Evolutionary conservation across 371 early-diverging fungal genomes (phyloP).

Genomic region (Rhizomucor pusillus): DNA sequence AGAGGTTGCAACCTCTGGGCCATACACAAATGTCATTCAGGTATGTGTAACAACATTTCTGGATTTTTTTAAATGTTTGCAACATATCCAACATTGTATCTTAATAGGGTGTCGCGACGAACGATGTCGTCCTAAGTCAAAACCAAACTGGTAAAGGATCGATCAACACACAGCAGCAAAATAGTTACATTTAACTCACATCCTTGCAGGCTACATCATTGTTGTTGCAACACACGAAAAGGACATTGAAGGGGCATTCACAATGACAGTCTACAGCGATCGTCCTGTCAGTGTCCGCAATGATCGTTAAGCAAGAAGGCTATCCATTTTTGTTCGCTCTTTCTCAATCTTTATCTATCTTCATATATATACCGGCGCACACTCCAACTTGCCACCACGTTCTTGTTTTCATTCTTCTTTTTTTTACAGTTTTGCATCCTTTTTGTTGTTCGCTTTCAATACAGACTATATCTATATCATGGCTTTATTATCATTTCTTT

Average conservation of each 20-base stretch:
- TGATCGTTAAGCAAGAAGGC: conserved; percentile 17
- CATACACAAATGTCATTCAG: conserved; percentile 72
- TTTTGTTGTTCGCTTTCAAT: too few species aligned
- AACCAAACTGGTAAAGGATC: conserved; percentile 35
- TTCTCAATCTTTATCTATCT: not conserved
- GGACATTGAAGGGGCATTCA: conserved; percentile 51
- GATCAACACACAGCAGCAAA: too few species aligned
- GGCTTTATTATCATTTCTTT: not conserved
- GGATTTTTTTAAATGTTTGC: not conserved
- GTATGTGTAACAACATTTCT: conserved; percentile 20
- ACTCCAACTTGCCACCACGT: not conserved
- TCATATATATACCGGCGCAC: not conserved
- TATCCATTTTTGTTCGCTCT: not conserved
- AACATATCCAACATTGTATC: not conserved
- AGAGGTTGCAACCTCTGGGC: conserved; percentile 70
- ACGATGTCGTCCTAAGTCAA: conserved; percentile 47
- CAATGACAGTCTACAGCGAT: conserved; percentile 58
- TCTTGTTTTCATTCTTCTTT: not conserved
- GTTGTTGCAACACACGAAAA: conserved; percentile 64
- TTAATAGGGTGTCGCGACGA: conserved; percentile 45
- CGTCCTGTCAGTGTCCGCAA: conserved; percentile 53
- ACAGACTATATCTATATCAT: too few species aligned
- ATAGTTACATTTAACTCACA: too few species aligned
- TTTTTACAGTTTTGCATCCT: conserved; percentile 1
- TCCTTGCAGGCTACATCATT: conserved; percentile 48